Base-by-base conservation (phyloP, 345 rosid species). In the Salix caprea region DNA sequence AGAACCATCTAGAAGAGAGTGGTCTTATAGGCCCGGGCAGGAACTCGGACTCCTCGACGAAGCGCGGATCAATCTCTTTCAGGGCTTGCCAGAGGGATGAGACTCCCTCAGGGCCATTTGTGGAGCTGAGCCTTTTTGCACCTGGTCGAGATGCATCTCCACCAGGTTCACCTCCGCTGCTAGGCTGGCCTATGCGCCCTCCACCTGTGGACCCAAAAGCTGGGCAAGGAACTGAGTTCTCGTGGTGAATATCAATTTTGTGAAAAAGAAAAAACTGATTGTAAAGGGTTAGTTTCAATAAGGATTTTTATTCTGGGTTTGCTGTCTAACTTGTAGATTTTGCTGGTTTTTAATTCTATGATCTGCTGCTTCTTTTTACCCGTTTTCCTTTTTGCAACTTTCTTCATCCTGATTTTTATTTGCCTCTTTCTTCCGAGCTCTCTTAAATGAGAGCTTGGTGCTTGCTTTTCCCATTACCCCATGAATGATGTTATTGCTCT, bases 111-210 rank as follows among this genome's bases (percentile, higher is more conserved):
- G 85, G 78, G 71, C 76, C 83, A 42, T 89, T 81, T n/a, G 89
- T 87, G 71, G 94, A 91, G 69, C 88, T 90, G 67, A 87, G 92
- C 78, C 92, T 86, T 65, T 90, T 90, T 83, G 90, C 96, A 78
- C 89, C 92, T 0, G 81, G 90, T 78, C 84, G 71, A 18, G 90
- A 82, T 72, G 86, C 62, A 26, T 74, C 81, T 67, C 89, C 90
- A 30, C 88, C 88, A 0, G 90, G 81, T 23, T 90, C 92, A 39
- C 90, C 92, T 40, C 86, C 86, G 0, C 84, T 26, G n/a, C 77
- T 87, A 1, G 91, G 90, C 54, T 88, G 92, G 95, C 91, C 90
- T 16, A 88, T 89, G 91, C 84, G 78, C 14, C 78, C 37, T 36
- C 37, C 86, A 6, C 82, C 75, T 56, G 64, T 54, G 89, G 78